Evolutionary conservation across 176 grass and related monocot species (phyloP).

Genomic region (Ensete ventricosum): DNA sequence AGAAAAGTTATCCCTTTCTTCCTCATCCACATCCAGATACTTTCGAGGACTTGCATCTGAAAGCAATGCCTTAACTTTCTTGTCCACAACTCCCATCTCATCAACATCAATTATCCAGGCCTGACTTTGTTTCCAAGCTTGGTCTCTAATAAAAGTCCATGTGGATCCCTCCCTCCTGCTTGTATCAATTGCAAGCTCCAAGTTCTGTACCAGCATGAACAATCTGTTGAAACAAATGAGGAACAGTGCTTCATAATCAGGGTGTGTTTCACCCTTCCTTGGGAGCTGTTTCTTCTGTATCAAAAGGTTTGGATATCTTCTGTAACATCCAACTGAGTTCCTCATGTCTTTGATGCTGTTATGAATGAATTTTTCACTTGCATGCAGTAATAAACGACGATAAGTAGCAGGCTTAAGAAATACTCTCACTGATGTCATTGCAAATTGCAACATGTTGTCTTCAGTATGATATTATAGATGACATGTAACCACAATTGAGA

Average conservation of each 20-base stretch:
- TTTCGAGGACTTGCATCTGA: background rate
- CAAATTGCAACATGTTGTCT: too few species aligned
- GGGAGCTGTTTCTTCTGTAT: too few species aligned
- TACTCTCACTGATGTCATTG: too few species aligned
- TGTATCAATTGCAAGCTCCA: background rate
- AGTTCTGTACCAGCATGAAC: background rate
- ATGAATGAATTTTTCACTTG: background rate
- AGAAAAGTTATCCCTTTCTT: background rate
- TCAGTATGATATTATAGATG: too few species aligned
- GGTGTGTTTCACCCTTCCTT: background rate
- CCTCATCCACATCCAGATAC: background rate
- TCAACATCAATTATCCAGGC: background rate
- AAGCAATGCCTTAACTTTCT: conserved; percentile 1
- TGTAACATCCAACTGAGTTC: background rate
- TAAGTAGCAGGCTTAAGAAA: background rate
- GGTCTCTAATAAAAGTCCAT: conserved; percentile 12
- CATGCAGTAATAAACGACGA: background rate
- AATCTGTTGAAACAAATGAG: conserved; percentile 22
- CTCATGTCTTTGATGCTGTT: background rate
- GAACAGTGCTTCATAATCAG: background rate
- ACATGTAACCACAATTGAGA: background rate
- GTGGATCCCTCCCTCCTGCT: background rate
- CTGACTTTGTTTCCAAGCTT: conserved; percentile 29
- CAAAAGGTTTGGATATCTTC: background rate
- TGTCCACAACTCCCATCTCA: background rate